Conservation (phyloP, 257 asterid genomes). For the Anisodus acutangulus region DNA sequence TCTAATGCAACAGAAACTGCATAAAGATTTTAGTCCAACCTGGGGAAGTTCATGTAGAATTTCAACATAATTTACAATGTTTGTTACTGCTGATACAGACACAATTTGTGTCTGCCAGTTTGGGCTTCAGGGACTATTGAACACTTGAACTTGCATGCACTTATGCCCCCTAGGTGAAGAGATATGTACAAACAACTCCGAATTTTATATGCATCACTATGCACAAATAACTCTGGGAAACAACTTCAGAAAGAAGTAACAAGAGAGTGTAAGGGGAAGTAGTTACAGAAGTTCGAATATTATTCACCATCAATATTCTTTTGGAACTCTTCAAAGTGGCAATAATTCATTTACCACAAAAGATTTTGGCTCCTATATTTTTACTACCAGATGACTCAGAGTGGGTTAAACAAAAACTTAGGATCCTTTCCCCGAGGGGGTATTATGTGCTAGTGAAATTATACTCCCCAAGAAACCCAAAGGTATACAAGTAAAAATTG, state of each 20-base stretch:
- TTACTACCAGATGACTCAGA: conserved; percentile 1
- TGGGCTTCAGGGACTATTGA: conserved; percentile 1
- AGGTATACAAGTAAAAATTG: not conserved
- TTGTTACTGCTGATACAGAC: not conserved
- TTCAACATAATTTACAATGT: not conserved
- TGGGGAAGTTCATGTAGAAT: conserved; percentile 20
- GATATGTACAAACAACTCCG: not conserved
- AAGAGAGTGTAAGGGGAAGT: not conserved
- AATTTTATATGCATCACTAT: not conserved
- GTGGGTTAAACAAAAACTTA: not conserved
- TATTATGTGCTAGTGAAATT: not conserved
- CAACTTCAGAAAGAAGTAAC: not conserved
- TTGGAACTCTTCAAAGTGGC: conserved; percentile 15
- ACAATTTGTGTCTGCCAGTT: not conserved
- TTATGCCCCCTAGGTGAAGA: not conserved
- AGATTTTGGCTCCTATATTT: not conserved
- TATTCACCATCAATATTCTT: not conserved
- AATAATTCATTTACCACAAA: not conserved
- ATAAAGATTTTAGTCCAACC: not conserved
- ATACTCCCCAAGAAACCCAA: not conserved
- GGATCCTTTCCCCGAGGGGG: not conserved
- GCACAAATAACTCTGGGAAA: not conserved
- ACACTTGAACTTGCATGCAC: not conserved
- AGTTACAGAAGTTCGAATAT: conserved; percentile 1
- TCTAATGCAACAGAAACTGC: not conserved